These are phyloP conservation scores for Heliophila coronopifolia DNA, from an alignment of 441 rosid genomes.

Conservation along the genomic window DNA sequence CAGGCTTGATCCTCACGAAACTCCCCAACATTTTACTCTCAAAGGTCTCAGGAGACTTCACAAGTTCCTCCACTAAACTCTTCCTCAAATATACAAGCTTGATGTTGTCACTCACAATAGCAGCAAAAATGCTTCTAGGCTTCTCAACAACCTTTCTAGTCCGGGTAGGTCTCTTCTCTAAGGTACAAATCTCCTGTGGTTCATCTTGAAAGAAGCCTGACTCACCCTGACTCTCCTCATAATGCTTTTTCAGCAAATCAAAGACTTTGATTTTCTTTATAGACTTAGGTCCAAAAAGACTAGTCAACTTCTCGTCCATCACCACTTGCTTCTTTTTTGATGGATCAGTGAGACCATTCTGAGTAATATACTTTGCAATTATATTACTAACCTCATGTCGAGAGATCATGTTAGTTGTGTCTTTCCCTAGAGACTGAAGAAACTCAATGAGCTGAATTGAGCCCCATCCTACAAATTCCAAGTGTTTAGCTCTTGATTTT, in stretches of 20 bases:
- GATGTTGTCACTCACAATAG: slow-evolving; percentile 44
- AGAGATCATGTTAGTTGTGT: slow-evolving; percentile 35
- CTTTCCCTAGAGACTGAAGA: slow-evolving; percentile 42
- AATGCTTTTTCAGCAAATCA: slow-evolving; percentile 46
- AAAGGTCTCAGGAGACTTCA: slow-evolving; percentile 36
- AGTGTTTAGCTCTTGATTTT: slow-evolving; percentile 41
- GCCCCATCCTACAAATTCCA: slow-evolving; percentile 53
- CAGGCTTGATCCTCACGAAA: slow-evolving; percentile 53
- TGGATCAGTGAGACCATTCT: slow-evolving; percentile 33
- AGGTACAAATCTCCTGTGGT: slow-evolving; percentile 6
- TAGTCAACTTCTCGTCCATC: slow-evolving; percentile 38
- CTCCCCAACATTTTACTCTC: slow-evolving; percentile 47
- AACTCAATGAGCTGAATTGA: slow-evolving; percentile 49
- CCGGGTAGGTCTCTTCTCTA: slow-evolving; percentile 25
- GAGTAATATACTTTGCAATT: slow-evolving; percentile 35
- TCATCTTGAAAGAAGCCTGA: slow-evolving; percentile 45
- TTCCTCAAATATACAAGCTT: slow-evolving; percentile 51
- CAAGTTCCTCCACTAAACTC: slow-evolving; percentile 46
- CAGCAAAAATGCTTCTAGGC: slow-evolving; percentile 40
- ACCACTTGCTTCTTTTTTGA: slow-evolving; percentile 43
- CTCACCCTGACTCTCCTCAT: slow-evolving; percentile 44
- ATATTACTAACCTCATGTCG: slow-evolving; percentile 37
- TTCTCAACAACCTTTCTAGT: slow-evolving; percentile 30
- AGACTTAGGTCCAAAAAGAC: slow-evolving; percentile 43
- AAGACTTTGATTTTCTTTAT: slow-evolving; percentile 36